Base-by-base conservation (phyloP, 768 basidiomycete genomes). In the Leccinum pellstonianum region DNA sequence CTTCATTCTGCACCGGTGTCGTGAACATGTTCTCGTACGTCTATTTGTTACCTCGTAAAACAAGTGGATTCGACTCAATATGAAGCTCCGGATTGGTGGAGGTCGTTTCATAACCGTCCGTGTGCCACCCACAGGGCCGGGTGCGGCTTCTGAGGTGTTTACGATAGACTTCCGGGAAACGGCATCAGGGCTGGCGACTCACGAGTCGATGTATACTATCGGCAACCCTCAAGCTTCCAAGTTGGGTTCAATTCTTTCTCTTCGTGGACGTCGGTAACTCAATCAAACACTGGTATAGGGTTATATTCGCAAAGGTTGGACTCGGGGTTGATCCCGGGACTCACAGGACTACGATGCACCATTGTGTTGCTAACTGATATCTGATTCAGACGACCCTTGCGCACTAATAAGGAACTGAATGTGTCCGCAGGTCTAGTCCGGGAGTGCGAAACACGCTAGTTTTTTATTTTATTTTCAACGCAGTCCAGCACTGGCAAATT, bases 21-120 rank as follows among this genome's bases (percentile, higher is more conserved):
- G 84, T 93, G 53, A 95, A 94, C 72, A 93, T 93, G 86, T 97
- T 95, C 71, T 92, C 91, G 81, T 94, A 68, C 69, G 85, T 81
- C 14, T 4, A 15, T 14, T 11, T 31, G 19, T 41, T 64, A 21
- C 27, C 17, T 9, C 23, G 23, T 25, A 14, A 4, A 43, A n/a
- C n/a, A n/a, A 41, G 10, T 43, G 43, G 10, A 14, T 49, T 25
- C 14, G 23, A 21, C 48, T 15, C 23, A 49, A 25, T 25, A 29
- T 56, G 5, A 41, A 90, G 89, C 10, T 88, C 90, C 11, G 90
- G 3, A 88, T 94, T 50, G 92, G 91, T n/a, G 92, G 90, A 3
- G 93, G 91, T 17, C 93, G 93, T 0, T 91, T 92, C 66, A 90
- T 93, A 86, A 87, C 85, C 27, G 81, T 95, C 33, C 86, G 93